These are phyloP conservation scores for Isatis lusitanica DNA, from an alignment of 441 rosid species.

Conservation along the genomic window DNA sequence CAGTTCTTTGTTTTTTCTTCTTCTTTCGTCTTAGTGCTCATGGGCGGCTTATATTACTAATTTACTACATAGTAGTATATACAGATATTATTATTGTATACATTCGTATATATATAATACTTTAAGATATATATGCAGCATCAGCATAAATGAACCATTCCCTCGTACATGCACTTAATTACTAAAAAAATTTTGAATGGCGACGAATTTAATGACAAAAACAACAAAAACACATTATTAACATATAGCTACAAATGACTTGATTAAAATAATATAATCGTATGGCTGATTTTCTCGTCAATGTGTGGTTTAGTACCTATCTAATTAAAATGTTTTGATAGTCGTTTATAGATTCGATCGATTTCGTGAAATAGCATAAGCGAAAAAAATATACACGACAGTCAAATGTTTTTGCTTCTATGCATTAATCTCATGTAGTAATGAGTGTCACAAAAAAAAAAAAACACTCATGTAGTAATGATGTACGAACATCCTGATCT, in stretches of 20 bases:
- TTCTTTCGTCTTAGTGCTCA: slow-evolving; percentile 19
- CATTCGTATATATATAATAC: background rate
- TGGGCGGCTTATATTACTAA: slow-evolving; percentile 36
- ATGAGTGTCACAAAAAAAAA: too few relatives aligned
- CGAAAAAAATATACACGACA: background rate
- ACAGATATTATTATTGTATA: background rate
- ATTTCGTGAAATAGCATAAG: background rate
- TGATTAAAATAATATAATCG: background rate
- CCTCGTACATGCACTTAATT: slow-evolving; percentile 23
- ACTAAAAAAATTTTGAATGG: background rate
- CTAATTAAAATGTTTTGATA: background rate
- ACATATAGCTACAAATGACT: background rate
- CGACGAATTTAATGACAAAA: background rate
- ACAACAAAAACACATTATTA: background rate
- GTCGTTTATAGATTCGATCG: background rate
- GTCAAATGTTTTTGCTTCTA: background rate
- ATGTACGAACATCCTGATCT: background rate
- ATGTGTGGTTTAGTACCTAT: background rate
- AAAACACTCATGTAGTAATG: background rate
- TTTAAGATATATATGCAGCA: background rate
- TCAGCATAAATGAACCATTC: slow-evolving; percentile 4
- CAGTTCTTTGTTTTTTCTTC: background rate
- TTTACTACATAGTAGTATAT: slow-evolving; percentile 9
- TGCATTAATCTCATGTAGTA: background rate
- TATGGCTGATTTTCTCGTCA: background rate